Conservation (phyloP, 768 basidiomycete genomes). For the Leucocoprinus birnbaumii region DNA sequence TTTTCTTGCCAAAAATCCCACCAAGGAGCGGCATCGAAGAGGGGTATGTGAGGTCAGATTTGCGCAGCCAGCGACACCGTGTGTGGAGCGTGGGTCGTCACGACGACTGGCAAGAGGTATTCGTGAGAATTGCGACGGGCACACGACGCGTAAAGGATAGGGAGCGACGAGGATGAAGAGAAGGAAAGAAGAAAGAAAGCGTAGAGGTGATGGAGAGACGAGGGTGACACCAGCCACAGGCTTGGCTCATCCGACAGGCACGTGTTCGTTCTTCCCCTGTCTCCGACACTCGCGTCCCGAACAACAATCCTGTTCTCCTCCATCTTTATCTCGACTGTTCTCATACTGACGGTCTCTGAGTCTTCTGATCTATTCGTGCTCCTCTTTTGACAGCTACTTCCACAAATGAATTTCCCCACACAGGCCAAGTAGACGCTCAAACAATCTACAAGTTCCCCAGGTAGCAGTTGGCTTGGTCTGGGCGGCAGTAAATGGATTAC, state of each 20-base stretch:
- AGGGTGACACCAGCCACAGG: slow-evolving; percentile 4
- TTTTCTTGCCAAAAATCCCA: slow-evolving; percentile 36
- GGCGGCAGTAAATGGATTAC: too few relatives aligned
- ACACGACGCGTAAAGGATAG: too few relatives aligned
- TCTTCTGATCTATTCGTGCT: not conserved
- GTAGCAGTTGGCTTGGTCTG: too few relatives aligned
- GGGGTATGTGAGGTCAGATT: not conserved
- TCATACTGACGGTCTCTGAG: too few relatives aligned
- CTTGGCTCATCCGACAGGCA: not conserved
- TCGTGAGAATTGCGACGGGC: not conserved
- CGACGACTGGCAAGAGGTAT: not conserved
- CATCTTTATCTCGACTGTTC: too few relatives aligned
- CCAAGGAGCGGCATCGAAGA: slow-evolving; percentile 34
- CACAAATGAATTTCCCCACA: not conserved
- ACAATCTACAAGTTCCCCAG: too few relatives aligned
- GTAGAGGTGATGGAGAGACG: slow-evolving; percentile 1
- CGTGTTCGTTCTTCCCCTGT: slow-evolving; percentile 2
- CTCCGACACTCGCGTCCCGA: not conserved
- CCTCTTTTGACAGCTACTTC: not conserved
- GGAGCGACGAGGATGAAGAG: not conserved
- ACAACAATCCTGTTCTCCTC: not conserved
- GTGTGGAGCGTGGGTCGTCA: not conserved
- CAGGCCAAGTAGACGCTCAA: too few relatives aligned
- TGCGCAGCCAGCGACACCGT: not conserved
- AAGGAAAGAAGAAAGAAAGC: slow-evolving; percentile 4